Base-by-base conservation (phyloP, 2,329 filamentous ascomycete species). In the Sclerotiophoma versabilis region DNA sequence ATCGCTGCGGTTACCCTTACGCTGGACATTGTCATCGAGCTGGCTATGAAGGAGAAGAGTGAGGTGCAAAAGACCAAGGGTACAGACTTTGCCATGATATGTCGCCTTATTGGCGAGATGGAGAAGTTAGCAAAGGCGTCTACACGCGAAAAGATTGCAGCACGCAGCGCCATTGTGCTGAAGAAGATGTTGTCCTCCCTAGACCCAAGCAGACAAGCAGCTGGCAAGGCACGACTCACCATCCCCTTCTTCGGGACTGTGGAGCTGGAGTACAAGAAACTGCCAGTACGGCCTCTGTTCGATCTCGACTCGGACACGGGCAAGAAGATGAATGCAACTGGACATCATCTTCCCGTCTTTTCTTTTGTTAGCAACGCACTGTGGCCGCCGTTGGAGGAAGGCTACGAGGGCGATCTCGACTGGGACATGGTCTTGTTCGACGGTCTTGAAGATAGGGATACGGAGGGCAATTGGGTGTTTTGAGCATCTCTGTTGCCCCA, bases 231-330 rank as follows among this genome's bases (percentile, higher is more conserved):
- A 3, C 58, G 66, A 4, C 54, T 73, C 14, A 69, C 62, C 1
- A 64, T 75, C 9, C 72, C 72, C 2, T 75, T 69, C 45, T 75
- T 75, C 49, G 72, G 72, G 10, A 69, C 68, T 2, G 64, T 75
- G 17, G 68, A 71, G 30, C 49, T 75, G 11, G 63, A 65, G 26
- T 70, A 57, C 39, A 65, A 64, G 44, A 66, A 68, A 38, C 42
- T 65, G 55, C 72, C 72, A 1, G 48, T 63, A 0, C 42, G 68
- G 23, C 68, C 72, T 12, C 52, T 63, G 4, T 73, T 74, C 45
- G 65, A 72, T 30, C 36, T 70, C 17, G 70, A 72, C 34, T 68
- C 66, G 15, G 68, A 70, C 1, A 66, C 60, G 1, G 65, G 61
- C 22, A 66, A 64, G 60, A 62, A 65, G 58, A 55, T 72, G 54